Percentiles rank a stretch among this genome's conserved stretches.
Evolutionary conservation across 1,139 yeast species (phyloP).

Genomic region (Nematodospora anomalae): DNA sequence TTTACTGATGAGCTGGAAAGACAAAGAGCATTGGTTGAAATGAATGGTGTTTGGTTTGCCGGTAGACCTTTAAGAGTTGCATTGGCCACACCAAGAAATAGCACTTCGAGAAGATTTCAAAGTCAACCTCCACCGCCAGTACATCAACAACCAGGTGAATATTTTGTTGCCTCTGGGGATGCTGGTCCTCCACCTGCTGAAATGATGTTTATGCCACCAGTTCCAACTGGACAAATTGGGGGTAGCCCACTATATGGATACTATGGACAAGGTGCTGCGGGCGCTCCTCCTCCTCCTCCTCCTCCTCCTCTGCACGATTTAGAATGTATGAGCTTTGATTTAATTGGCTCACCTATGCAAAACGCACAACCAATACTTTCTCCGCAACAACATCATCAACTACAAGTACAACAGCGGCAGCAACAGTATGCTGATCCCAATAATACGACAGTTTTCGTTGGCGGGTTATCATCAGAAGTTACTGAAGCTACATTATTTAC

Average conservation of each 20-base stretch:
- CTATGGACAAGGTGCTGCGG: conserved; percentile 9
- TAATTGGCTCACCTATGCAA: conserved; percentile 4
- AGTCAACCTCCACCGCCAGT: conserved; percentile 9
- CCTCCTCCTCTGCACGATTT: conserved; percentile 1
- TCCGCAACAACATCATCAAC: conserved; percentile 11
- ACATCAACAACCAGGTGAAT: conserved; percentile 6
- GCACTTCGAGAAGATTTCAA: conserved; percentile 11
- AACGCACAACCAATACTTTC: conserved; percentile 3
- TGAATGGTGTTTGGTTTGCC: conserved; percentile 75
- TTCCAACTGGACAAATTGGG: conserved; percentile 9
- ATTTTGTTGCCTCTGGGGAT: conserved; percentile 1
- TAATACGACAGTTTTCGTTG: conserved; percentile 93
- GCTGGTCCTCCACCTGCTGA: conserved; percentile 15
- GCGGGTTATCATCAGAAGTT: conserved; percentile 78
- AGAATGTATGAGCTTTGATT: conserved; percentile 7
- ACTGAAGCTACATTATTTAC: conserved; percentile 73
- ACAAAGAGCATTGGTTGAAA: conserved; percentile 61
- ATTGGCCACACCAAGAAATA: conserved; percentile 58
- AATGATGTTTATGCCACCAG: conserved; percentile 19
- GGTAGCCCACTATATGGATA: conserved; percentile 13
- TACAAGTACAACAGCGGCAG: conserved; percentile 13
- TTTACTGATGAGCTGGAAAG: conserved; percentile 65
- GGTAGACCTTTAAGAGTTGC: conserved; percentile 77
- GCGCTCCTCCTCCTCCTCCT: too few relatives aligned
- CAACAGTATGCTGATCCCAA: conserved; percentile 68